Base-by-base conservation (phyloP, 805 yeast genomes). In the Metschnikowia aberdeeniae region DNA sequence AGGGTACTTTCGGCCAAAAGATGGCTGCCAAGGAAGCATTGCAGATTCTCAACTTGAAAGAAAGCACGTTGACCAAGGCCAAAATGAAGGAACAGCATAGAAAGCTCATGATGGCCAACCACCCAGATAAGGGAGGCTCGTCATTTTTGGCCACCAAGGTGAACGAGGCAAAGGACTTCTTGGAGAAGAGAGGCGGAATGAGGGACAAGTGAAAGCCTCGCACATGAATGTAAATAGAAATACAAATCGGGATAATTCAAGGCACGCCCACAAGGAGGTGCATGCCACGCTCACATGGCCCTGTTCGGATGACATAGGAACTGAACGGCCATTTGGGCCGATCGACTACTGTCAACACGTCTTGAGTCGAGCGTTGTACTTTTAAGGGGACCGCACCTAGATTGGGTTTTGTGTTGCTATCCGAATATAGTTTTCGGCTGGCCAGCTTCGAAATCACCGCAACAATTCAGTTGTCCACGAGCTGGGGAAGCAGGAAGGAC, bases 81-180 rank as follows among this genome's bases (percentile, higher is more conserved):
- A 82, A 75, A 57, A 72, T 89, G 58, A 84, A 85, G 60, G 89
- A 84, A 50, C 82, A 81, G 48, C 96, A 90, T 62, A 79, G 96
- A 67, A 74, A 73, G 56, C 83, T 89, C 58, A 86, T 90, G 93
- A 67, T 88, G 66, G 78, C 85, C 40, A 90, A 90, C 63, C 97
- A 90, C 61, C 97, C 97, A 9, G 97, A 90, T 70, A 86, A 82
- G 61, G 97, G 97, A 29, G 97, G 97, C 2, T 84, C 95, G 9
- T 86, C 95, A 24, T 89, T 78, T 58, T 63, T 90, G 64, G 96
- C 97, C 38, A 82, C 90, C 47, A 90, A 90, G 71, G 84, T 90
- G 50, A 90, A 90, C 63, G 96, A 90, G 68, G 97, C 97, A 24
- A 89, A 86, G 62, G 90, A 82, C 57, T 78, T 85, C 56, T 69